Percentiles rank a stretch among this genome's conserved stretches.
Evolutionary conservation across 352 stramenopile species (phyloP).

Genomic region (Phytophthora citrophthora): DNA sequence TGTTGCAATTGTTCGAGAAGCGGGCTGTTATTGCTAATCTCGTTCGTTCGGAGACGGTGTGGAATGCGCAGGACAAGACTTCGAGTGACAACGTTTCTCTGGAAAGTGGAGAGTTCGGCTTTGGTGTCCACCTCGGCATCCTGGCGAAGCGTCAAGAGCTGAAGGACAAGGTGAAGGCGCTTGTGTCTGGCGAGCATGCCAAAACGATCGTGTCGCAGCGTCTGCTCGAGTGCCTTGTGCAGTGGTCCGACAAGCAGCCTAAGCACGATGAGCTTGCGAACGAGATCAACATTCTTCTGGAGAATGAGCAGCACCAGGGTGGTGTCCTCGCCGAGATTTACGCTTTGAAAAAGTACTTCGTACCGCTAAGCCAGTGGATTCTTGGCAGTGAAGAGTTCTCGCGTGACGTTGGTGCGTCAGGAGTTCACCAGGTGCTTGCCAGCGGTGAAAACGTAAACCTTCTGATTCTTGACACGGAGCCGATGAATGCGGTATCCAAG

Average conservation of each 20-base stretch:
- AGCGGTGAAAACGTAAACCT: constrained; percentile 83
- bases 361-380: constrained; percentile 83
- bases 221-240: constrained; percentile 50
- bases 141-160: constrained; percentile 74
- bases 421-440: constrained; percentile 75
- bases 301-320: constrained; percentile 60
- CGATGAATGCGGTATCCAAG: constrained; percentile 64
- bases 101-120: constrained; percentile 77
- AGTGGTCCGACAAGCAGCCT: constrained; percentile 58
- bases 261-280: constrained; percentile 67
- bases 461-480: constrained; percentile 79
- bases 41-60: constrained; percentile 68
- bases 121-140: constrained; percentile 73
- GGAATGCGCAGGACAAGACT: constrained; percentile 59
- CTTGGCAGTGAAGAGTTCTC: constrained; percentile 81
- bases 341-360: constrained; percentile 62
- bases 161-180: constrained; percentile 60
- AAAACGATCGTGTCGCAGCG: constrained; percentile 47
- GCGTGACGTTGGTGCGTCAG: constrained; percentile 69
- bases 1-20: constrained; percentile 77
- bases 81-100: constrained; percentile 45
- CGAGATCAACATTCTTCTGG: constrained; percentile 70
- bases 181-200: constrained; percentile 40
- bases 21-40: constrained; percentile 78
- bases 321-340: constrained; percentile 56